Evolutionary conservation across 768 basidiomycete genomes (phyloP).

Genomic region (Leccinum imitatum): DNA sequence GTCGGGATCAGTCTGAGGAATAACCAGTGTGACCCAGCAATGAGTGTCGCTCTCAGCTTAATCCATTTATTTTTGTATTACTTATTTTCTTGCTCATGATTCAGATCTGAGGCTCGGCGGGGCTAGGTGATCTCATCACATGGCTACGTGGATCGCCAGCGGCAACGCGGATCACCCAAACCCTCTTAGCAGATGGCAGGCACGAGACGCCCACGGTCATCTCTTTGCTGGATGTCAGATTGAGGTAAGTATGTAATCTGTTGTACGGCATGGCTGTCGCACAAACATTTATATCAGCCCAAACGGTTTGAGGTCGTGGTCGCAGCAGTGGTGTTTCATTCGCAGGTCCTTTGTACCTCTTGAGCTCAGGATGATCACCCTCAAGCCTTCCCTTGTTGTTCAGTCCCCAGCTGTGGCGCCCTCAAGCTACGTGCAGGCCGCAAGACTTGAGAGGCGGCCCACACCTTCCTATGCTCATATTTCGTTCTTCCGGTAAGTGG

Average conservation of each 20-base stretch:
- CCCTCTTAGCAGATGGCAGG: constrained; percentile 1
- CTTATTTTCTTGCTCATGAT: neutral
- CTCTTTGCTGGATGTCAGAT: constrained; percentile 17
- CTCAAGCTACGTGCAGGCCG: constrained; percentile 36
- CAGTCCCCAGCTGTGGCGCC: constrained; percentile 16
- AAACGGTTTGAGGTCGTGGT: neutral
- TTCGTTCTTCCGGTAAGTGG: constrained; percentile 49
- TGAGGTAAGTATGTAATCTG: constrained; percentile 8
- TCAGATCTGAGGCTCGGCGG: neutral
- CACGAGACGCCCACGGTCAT: constrained; percentile 9
- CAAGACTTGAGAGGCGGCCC: constrained; percentile 20
- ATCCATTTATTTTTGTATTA: neutral
- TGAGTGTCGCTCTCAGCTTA: neutral
- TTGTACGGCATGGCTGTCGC: constrained; percentile 25
- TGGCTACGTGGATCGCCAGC: constrained; percentile 8
- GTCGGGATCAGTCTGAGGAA: neutral
- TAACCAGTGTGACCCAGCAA: neutral
- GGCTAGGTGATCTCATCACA: constrained; percentile 12
- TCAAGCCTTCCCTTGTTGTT: constrained; percentile 21
- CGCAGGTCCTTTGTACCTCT: neutral
- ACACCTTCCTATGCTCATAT: constrained; percentile 40
- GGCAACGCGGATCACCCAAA: constrained; percentile 1
- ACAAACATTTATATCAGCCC: constrained; percentile 19
- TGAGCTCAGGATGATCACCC: constrained; percentile 18
- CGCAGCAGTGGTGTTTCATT: neutral